A percentile compares a stretch with the other conserved stretches of the same genome.
Evolutionary conservation across 2,329 filamentous ascomycete species (phyloP).

Genomic region (Aspergillus aculeatinus): DNA sequence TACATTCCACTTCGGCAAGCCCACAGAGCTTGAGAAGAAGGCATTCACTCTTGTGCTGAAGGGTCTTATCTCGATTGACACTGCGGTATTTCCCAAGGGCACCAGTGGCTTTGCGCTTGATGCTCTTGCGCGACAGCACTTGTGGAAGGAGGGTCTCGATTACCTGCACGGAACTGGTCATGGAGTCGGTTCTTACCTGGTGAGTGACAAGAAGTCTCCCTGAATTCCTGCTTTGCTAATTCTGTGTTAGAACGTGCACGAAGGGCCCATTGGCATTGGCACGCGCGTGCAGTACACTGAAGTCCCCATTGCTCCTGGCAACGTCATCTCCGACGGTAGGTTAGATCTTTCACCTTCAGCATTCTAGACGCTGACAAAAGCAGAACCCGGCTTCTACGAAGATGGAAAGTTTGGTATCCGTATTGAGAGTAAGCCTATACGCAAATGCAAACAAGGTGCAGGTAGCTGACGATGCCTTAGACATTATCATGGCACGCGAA

Average conservation of each 20-base stretch:
- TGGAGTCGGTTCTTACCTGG: slow-evolving; percentile 85
- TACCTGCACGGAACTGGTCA: slow-evolving; percentile 97
- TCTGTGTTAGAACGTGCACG: slow-evolving; percentile 72
- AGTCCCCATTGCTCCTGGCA: slow-evolving; percentile 83
- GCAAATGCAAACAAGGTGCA: no score
- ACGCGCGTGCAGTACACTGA: slow-evolving; percentile 89
- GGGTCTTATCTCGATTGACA: slow-evolving; percentile 85
- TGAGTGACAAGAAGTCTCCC: slow-evolving; percentile 21
- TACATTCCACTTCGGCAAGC: slow-evolving; percentile 86
- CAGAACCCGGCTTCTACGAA: slow-evolving; percentile 93
- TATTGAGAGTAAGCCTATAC: slow-evolving; percentile 67
- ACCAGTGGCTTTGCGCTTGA: slow-evolving; percentile 93
- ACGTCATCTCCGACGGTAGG: slow-evolving; percentile 80
- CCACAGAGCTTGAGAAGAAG: slow-evolving; percentile 78
- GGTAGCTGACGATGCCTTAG: slow-evolving; percentile 28
- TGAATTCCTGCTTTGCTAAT: slow-evolving; percentile 18
- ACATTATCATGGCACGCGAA: slow-evolving; percentile 87
- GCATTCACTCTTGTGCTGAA: slow-evolving; percentile 94
- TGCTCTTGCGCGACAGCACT: slow-evolving; percentile 78
- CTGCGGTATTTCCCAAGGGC: slow-evolving; percentile 86
- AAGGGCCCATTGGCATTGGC: slow-evolving; percentile 94
- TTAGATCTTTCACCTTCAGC: background rate
- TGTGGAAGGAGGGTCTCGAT: slow-evolving; percentile 91
- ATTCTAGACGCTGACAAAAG: slow-evolving; percentile 16
- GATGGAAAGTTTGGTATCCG: slow-evolving; percentile 92